A percentile compares a stretch with the other conserved stretches of the same genome.
Conservation (phyloP, 257 asterid species). For the Solanum ossicruentum region DNA sequence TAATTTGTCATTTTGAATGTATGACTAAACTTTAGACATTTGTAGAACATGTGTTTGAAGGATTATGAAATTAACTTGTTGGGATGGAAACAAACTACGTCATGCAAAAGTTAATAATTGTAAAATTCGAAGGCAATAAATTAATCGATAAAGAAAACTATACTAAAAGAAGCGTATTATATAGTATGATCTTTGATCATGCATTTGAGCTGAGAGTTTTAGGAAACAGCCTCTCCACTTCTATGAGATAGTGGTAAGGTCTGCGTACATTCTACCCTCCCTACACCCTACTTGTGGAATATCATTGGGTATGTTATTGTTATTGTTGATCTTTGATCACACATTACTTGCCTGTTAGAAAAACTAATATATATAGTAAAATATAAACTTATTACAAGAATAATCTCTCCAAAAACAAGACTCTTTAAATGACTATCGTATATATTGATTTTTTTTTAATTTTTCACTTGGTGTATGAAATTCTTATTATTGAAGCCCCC, state of each 20-base stretch:
- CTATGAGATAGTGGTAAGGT: too few relatives aligned
- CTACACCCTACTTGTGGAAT: too few relatives aligned
- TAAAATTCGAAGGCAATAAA: neutral
- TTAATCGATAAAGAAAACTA: neutral
- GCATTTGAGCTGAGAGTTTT: too few relatives aligned
- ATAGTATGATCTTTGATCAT: neutral
- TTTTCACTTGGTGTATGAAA: too few relatives aligned
- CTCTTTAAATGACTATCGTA: neutral
- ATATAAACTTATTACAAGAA: neutral
- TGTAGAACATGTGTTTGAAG: neutral
- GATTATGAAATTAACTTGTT: neutral
- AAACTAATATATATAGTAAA: neutral
- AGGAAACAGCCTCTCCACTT: too few relatives aligned
- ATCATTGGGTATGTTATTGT: too few relatives aligned
- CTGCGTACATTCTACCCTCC: too few relatives aligned
- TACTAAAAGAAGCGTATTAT: neutral
- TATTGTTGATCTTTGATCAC: neutral
- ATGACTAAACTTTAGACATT: neutral
- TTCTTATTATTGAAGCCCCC: too few relatives aligned
- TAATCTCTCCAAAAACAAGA: neutral
- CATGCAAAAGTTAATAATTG: rapidly evolving
- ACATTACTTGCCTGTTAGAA: neutral
- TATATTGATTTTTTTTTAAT: too few relatives aligned
- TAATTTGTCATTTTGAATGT: neutral
- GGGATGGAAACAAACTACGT: neutral